These are phyloP conservation scores for Populus hybrid DNA, from an alignment of 441 rosid genomes.

Conservation along the genomic window DNA sequence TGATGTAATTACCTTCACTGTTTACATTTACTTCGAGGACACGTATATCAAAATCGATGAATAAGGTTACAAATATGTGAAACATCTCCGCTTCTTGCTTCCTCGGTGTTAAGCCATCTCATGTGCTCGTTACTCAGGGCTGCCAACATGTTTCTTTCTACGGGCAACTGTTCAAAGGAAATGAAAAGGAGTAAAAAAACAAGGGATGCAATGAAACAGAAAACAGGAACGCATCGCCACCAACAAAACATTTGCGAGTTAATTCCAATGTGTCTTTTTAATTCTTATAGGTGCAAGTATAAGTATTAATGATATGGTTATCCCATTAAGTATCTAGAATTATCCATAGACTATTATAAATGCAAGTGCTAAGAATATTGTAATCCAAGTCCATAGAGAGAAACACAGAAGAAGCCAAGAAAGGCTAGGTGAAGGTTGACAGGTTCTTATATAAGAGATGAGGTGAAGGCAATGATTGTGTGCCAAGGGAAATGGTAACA, in stretches of 20 bases:
- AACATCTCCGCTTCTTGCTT: background rate
- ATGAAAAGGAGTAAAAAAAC: background rate
- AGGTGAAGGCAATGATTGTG: background rate
- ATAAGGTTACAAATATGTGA: background rate
- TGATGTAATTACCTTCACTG: background rate
- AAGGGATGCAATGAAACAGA: background rate
- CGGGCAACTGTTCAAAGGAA: constrained; percentile 34
- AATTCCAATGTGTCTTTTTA: background rate
- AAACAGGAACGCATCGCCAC: background rate
- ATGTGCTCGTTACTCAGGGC: background rate
- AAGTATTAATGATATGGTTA: too few relatives aligned
- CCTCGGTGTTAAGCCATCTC: background rate
- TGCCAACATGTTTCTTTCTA: constrained; percentile 31
- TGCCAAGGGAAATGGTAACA: background rate
- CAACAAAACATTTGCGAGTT: background rate
- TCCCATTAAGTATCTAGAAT: too few relatives aligned
- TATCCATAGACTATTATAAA: too few relatives aligned
- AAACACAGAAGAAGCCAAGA: background rate
- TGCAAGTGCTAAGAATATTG: too few relatives aligned
- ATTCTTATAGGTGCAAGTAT: background rate
- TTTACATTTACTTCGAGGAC: background rate
- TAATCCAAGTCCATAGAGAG: background rate
- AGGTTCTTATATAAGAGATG: background rate
- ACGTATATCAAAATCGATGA: background rate
- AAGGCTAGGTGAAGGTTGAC: background rate